Base-by-base conservation (phyloP, 148 eudicot genomes). In the Persicaria maculosa region DNA sequence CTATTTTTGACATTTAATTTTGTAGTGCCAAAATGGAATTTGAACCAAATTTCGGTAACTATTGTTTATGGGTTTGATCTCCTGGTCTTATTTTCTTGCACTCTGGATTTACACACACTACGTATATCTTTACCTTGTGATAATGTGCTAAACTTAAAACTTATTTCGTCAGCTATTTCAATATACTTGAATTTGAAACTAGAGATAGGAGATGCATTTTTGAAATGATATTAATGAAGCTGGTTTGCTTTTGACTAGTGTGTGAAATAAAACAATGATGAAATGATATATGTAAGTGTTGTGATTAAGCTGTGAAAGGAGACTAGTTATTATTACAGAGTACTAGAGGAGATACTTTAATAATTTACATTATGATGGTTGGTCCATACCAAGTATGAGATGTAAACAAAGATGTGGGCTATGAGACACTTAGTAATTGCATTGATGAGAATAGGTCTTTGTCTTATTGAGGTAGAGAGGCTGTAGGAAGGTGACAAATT, bases 401-500 rank as follows among this genome's bases (percentile, higher is more conserved):
- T 31, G 40, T 31, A 31, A 31, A 31, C 3, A 2, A 31, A 31
- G 40, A 31, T 31, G 40, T 31, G 40, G 40, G 40, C 40, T 31
- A 31, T 31, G 40, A 31, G 2, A 31, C 40, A 31, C 40, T 31
- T 31, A 1, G 40, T 31, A 31, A 65, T 65, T 65, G 47, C 70
- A 65, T 65, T 43, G 6, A 65, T 65, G 68, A 62, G 11, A 36
- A 31, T 31, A 31, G 40, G 40, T 31, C 40, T 31, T 31, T 17
- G 43, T 65, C 17, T 40, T 59, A 12, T 17, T 65, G 15, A 65
- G 19, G 17, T 65, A 65, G 70, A 43, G 70, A 36, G 70, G 70
- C 43, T 45, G 17, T 65, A 65, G 70, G 31, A 46, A 36, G 70
- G 70, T 65, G 70, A 43, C 45, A 40, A 65, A 40, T 6, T 40